Evolutionary conservation across 2,329 filamentous ascomycete species (phyloP).

Genomic region (Verticillium longisporum): DNA sequence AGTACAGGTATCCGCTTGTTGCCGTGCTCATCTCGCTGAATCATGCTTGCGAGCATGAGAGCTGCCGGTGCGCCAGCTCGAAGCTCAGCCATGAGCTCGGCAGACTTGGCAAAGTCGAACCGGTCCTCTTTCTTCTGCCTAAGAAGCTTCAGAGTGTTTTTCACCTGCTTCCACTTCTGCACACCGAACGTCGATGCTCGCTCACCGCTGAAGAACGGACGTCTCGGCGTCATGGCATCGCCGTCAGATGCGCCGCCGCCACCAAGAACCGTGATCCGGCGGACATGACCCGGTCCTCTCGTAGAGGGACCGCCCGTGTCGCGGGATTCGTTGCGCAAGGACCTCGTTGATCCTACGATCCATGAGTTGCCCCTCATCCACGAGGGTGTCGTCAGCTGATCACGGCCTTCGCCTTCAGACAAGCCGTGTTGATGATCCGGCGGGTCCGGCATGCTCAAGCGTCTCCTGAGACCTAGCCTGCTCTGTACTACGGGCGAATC

Average conservation of each 20-base stretch:
- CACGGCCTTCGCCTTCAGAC: conserved; percentile 69
- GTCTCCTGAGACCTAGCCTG: conserved; percentile 52
- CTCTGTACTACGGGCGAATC: conserved; percentile 33
- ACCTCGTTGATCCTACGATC: conserved; percentile 42
- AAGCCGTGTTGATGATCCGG: conserved; percentile 55
- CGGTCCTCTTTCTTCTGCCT: conserved; percentile 79
- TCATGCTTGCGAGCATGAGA: conserved; percentile 93
- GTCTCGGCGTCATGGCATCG: conserved; percentile 48
- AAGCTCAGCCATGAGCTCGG: conserved; percentile 91
- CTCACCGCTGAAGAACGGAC: conserved; percentile 56
- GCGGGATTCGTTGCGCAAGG: conserved; percentile 41
- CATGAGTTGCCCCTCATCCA: conserved; percentile 56
- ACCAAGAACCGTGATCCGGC: conserved; percentile 59
- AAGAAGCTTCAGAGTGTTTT: conserved; percentile 75
- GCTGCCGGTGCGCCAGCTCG: conserved; percentile 89
- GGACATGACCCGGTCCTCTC: conserved; percentile 55
- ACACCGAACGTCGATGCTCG: conserved; percentile 67
- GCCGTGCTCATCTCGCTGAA: conserved; percentile 92
- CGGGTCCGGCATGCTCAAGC: conserved; percentile 59
- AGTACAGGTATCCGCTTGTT: conserved; percentile 93
- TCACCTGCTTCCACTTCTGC: conserved; percentile 88
- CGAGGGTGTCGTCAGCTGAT: conserved; percentile 48
- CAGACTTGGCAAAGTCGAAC: conserved; percentile 90
- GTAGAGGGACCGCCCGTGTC: conserved; percentile 46
- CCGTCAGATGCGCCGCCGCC: conserved; percentile 59